Evolutionary conservation across 2,329 filamentous ascomycete species (phyloP).

Genomic region (Aspergillus sp.): DNA sequence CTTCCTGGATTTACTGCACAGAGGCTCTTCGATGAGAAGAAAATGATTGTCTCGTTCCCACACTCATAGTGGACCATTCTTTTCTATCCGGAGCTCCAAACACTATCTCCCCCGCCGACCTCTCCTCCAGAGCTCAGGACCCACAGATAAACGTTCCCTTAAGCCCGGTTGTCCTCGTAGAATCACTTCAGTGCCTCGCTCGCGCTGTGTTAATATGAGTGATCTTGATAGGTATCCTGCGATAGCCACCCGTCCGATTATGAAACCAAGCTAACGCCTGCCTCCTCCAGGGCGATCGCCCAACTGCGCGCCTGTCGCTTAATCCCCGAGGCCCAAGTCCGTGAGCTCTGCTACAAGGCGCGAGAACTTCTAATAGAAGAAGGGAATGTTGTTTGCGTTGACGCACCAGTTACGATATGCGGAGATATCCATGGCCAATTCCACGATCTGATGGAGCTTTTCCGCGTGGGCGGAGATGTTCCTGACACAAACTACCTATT

Average conservation of each 20-base stretch:
- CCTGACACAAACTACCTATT: constrained; percentile 96
- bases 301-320: constrained; percentile 93
- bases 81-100: constrained; percentile 9
- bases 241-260: background rate
- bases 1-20: constrained; percentile 1
- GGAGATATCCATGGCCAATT: constrained; percentile 97
- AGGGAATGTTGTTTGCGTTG: constrained; percentile 93
- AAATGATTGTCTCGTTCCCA: constrained; percentile 20
- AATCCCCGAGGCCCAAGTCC: constrained; percentile 92
- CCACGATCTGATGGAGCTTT: constrained; percentile 95
- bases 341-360: constrained; percentile 96
- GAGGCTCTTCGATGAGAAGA: constrained; percentile 10
- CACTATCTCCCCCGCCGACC: constrained; percentile 10
- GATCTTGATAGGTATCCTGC: constrained; percentile 78
- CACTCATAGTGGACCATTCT: constrained; percentile 21
- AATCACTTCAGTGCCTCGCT: background rate
- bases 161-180: constrained; percentile 3
- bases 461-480: constrained; percentile 87
- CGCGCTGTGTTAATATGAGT: constrained; percentile 63
- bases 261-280: constrained; percentile 8
- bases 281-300: constrained; percentile 73
- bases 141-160: constrained; percentile 13
- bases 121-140: constrained; percentile 14
- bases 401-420: constrained; percentile 94
- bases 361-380: constrained; percentile 95